These are phyloP conservation scores for Nidula microcarpa DNA, from an alignment of 768 basidiomycete genomes.

Conservation along the genomic window DNA sequence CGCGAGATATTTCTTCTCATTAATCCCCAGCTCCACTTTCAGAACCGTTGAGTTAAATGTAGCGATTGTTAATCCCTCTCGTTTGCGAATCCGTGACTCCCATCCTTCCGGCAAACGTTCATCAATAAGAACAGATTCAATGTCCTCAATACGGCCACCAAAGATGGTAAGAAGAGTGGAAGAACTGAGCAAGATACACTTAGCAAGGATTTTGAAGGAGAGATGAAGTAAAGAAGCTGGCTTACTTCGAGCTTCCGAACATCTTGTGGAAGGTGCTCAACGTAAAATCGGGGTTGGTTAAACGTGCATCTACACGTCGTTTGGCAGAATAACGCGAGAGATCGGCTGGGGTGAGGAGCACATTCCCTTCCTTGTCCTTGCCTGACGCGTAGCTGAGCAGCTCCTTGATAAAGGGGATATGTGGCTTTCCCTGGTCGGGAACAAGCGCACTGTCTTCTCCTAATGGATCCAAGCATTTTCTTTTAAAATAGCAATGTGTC, in stretches of 20 bases:
- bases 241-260: slow-evolving; percentile 69
- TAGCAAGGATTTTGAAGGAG: neutral
- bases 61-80: slow-evolving; percentile 55
- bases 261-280: slow-evolving; percentile 48
- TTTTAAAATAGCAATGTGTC: neutral
- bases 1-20: slow-evolving; percentile 27
- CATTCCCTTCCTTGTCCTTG: slow-evolving; percentile 43
- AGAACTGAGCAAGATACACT: slow-evolving; percentile 32
- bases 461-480: slow-evolving; percentile 14
- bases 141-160: slow-evolving; percentile 56
- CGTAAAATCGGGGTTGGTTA: slow-evolving; percentile 54
- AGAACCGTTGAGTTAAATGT: slow-evolving; percentile 48
- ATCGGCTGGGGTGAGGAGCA: slow-evolving; percentile 53
- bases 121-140: slow-evolving; percentile 55
- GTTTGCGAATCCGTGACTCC: slow-evolving; percentile 58
- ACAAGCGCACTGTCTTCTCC: slow-evolving; percentile 47
- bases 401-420: slow-evolving; percentile 48
- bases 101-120: slow-evolving; percentile 71
- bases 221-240: slow-evolving; percentile 9
- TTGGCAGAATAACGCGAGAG: slow-evolving; percentile 54
- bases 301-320: slow-evolving; percentile 55
- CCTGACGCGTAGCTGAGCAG: slow-evolving; percentile 59
- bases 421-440: slow-evolving; percentile 50
- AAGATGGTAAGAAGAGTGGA: slow-evolving; percentile 64
- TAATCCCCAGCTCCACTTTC: slow-evolving; percentile 34